Evolutionary conservation across 2,329 filamentous ascomycete genomes (phyloP).

Genomic region (Penicillium sp.): DNA sequence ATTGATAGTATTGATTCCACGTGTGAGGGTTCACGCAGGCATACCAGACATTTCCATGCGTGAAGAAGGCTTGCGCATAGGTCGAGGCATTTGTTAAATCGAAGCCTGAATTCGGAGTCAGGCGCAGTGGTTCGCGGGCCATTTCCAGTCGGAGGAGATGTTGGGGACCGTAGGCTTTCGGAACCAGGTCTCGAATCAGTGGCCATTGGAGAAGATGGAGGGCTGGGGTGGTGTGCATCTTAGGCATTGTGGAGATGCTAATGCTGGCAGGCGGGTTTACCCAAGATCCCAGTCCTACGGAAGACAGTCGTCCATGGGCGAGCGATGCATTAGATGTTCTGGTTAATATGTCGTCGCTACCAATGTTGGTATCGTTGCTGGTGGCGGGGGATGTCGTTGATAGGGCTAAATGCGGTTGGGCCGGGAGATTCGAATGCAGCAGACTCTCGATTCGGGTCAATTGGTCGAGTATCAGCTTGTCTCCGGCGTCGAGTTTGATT

Average conservation of each 20-base stretch:
- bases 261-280: constrained; percentile 50
- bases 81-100: constrained; percentile 73
- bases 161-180: constrained; percentile 75
- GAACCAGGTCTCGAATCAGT: constrained; percentile 73
- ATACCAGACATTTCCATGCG: constrained; percentile 81
- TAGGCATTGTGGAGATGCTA: constrained; percentile 85
- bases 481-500: constrained; percentile 83
- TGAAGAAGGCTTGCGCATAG: constrained; percentile 79
- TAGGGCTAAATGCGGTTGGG: constrained; percentile 34
- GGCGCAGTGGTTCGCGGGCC: constrained; percentile 71
- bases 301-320: constrained; percentile 49
- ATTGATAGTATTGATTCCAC: constrained; percentile 75
- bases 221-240: constrained; percentile 76
- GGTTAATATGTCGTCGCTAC: constrained; percentile 58
- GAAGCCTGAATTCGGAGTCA: constrained; percentile 61
- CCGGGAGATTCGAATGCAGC: constrained; percentile 68
- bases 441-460: constrained; percentile 76
- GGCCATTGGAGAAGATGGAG: constrained; percentile 74
- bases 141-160: constrained; percentile 81
- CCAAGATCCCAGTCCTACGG: constrained; percentile 73
- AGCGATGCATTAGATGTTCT: constrained; percentile 17
- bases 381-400: constrained; percentile 66
- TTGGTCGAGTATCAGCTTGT: constrained; percentile 81
- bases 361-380: constrained; percentile 64
- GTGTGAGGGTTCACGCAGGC: constrained; percentile 82